Percentiles rank a stretch among this genome's conserved stretches.
These are phyloP conservation scores for Saccharomycopsis fermentans DNA, from an alignment of 805 yeast genomes.

Conservation along the genomic window DNA sequence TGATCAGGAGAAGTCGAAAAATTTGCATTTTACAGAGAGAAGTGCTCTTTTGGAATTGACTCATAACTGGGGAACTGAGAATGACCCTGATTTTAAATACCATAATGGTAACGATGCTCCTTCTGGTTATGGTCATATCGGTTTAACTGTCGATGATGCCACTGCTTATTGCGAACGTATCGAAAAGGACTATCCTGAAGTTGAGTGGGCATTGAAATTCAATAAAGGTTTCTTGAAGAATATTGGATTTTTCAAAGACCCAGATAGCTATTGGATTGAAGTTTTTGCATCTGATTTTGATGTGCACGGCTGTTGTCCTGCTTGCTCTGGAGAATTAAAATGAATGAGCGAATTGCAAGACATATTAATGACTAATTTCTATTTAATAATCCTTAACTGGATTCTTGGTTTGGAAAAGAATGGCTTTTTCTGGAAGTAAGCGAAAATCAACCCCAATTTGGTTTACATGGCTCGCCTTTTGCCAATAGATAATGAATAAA, in stretches of 20 bases:
- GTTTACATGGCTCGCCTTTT: no score
- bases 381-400: no score
- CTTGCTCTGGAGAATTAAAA: slow-evolving; percentile 11
- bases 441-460: no score
- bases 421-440: no score
- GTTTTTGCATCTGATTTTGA: slow-evolving; percentile 37
- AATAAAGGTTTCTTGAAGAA: slow-evolving; percentile 46
- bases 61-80: slow-evolving; percentile 93
- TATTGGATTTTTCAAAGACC: slow-evolving; percentile 73
- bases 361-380: no score
- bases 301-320: slow-evolving; percentile 10
- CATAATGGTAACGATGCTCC: slow-evolving; percentile 78
- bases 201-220: slow-evolving; percentile 49
- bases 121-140: slow-evolving; percentile 82
- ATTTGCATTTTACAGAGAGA: slow-evolving; percentile 33
- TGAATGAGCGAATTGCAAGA: no score
- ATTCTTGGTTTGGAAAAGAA: no score
- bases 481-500: no score
- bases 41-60: slow-evolving; percentile 83
- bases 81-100: slow-evolving; percentile 65
- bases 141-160: slow-evolving; percentile 60
- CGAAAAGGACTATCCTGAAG: slow-evolving; percentile 33
- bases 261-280: slow-evolving; percentile 84
- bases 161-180: slow-evolving; percentile 40
- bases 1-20: slow-evolving; percentile 29